Conservation (phyloP, 106 monocot species). For the Cymbidium sinense region DNA sequence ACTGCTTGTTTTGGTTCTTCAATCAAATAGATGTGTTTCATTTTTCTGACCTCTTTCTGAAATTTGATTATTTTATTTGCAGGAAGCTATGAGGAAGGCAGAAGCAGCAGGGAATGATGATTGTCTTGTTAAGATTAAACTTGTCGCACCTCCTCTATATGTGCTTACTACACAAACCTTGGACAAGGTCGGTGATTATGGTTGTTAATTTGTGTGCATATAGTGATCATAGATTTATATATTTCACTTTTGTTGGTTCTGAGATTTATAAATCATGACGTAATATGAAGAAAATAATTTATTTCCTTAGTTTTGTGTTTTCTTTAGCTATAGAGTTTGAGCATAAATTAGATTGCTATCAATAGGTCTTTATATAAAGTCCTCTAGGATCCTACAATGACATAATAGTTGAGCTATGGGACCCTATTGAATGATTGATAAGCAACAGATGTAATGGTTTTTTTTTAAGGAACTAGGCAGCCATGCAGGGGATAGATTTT, state of each 20-base stretch:
- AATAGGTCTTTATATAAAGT: neutral
- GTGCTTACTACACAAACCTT: constrained; percentile 71
- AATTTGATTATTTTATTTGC: neutral
- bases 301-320: neutral
- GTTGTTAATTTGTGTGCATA: neutral
- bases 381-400: neutral
- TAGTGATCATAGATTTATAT: neutral
- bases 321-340: neutral
- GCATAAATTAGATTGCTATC: neutral
- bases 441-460: neutral
- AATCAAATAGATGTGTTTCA: neutral
- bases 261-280: neutral
- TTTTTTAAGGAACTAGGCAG: neutral
- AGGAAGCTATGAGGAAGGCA: constrained; percentile 68
- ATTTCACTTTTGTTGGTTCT: neutral
- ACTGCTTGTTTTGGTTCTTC: neutral
- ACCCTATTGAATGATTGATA: neutral
- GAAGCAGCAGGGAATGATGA: constrained; percentile 62
- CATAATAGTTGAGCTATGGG: neutral
- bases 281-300: neutral
- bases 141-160: constrained; percentile 68
- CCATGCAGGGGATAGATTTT: neutral
- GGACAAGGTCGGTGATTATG: constrained; percentile 17
- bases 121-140: constrained; percentile 65
- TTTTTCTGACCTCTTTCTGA: neutral